Conservation (phyloP, 1,284 basidiomycete species). For the Mycosarcoma mackinlayi region DNA sequence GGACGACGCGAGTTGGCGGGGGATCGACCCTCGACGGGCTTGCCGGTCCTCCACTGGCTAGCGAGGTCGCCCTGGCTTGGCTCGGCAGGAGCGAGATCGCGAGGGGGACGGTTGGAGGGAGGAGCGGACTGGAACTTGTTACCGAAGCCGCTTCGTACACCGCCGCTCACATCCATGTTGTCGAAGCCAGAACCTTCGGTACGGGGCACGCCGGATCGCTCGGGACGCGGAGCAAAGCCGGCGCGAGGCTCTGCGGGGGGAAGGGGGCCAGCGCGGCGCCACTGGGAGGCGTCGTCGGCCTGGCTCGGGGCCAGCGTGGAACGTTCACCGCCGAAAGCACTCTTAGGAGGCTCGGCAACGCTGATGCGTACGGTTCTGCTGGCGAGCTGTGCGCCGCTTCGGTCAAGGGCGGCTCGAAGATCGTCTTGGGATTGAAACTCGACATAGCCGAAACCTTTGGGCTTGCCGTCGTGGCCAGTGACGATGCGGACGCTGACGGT, state of each 20-base stretch:
- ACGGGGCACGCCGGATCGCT: conserved; percentile 42
- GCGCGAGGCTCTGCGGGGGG: conserved; percentile 52
- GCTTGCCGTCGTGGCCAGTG: conserved; percentile 84
- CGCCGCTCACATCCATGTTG: conserved; percentile 61
- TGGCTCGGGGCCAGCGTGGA: conserved; percentile 61
- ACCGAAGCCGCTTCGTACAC: conserved; percentile 64
- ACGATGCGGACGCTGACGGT: conserved; percentile 90
- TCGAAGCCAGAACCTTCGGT: conserved; percentile 58
- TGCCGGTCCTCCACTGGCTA: conserved; percentile 66
- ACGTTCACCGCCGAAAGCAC: conserved; percentile 42
- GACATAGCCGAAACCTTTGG: conserved; percentile 97
- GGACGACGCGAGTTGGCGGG: conserved; percentile 43
- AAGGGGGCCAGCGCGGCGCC: conserved; percentile 88
- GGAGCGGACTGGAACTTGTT: conserved; percentile 52
- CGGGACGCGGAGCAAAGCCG: conserved; percentile 46
- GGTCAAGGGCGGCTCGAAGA: conserved; percentile 78
- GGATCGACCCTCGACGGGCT: conserved; percentile 53
- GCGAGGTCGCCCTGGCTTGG: conserved; percentile 61
- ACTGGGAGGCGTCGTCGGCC: conserved; percentile 74
- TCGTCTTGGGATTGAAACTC: conserved; percentile 87
- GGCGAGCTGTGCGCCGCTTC: conserved; percentile 72
- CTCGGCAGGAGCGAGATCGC: conserved; percentile 49
- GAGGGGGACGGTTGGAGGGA: conserved; percentile 43
- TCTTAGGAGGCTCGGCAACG: conserved; percentile 86
- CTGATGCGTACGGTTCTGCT: conserved; percentile 87